Percentiles rank a stretch among this genome's conserved stretches.
These are phyloP conservation scores for Chamaecrista fasciculata DNA, from an alignment of 306 rosid species.

Conservation along the genomic window DNA sequence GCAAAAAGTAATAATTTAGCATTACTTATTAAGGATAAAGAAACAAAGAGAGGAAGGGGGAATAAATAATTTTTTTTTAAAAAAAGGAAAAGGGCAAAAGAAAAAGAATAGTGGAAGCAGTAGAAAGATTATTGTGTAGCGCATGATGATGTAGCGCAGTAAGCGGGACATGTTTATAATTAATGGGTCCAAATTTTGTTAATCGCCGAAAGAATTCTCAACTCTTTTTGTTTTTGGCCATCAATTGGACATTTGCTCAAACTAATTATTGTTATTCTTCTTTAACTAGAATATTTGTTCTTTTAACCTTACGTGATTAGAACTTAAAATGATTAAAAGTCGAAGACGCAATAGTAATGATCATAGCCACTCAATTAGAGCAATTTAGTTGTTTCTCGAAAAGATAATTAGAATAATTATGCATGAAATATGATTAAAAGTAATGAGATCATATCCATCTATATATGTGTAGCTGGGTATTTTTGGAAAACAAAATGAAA, in stretches of 20 bases:
- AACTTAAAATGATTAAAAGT: slow-evolving; percentile 13
- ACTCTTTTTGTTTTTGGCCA: slow-evolving; percentile 10
- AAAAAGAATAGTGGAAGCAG: not conserved
- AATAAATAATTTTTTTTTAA: not conserved
- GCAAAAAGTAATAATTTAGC: slow-evolving; percentile 31
- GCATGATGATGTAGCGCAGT: slow-evolving; percentile 21
- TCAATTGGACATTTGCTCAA: slow-evolving; percentile 12
- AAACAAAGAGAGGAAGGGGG: not conserved
- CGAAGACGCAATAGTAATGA: not conserved
- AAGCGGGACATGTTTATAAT: slow-evolving; percentile 19
- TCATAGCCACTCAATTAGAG: not conserved
- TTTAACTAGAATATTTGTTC: slow-evolving; percentile 22
- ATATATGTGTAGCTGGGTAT: too few relatives aligned
- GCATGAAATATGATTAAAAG: not conserved
- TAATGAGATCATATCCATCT: not conserved
- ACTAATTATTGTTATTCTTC: slow-evolving; percentile 16
- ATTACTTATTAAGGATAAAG: slow-evolving; percentile 20
- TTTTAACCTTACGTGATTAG: slow-evolving; percentile 6
- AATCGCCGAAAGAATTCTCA: slow-evolving; percentile 26
- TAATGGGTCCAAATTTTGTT: slow-evolving; percentile 33
- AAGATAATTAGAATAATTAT: not conserved
- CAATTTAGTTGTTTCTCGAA: not conserved
- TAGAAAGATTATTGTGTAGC: slow-evolving; percentile 16
- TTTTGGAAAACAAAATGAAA: too few relatives aligned
- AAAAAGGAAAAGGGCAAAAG: not conserved